Conservation (phyloP, 2,329 filamentous ascomycete genomes). For the Lecanoromycetidae sp. region DNA sequence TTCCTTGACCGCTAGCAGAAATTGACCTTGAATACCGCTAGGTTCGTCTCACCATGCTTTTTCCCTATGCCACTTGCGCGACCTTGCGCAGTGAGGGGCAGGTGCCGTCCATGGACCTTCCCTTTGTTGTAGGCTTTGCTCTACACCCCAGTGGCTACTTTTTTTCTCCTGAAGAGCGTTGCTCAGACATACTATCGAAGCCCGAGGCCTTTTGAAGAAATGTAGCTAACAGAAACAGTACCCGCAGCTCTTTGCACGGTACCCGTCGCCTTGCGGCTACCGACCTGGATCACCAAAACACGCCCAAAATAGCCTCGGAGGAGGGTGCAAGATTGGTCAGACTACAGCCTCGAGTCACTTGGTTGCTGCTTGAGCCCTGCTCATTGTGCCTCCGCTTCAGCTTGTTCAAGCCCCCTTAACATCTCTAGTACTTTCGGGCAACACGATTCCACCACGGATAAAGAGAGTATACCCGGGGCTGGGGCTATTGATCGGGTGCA, state of each 20-base stretch:
- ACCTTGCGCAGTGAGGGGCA: slow-evolving; percentile 3
- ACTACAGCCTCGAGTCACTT: slow-evolving; percentile 15
- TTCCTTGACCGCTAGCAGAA: neutral
- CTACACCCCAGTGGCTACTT: neutral
- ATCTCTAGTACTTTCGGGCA: neutral
- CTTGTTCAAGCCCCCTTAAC: slow-evolving; percentile 27
- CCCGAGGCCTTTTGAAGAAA: neutral
- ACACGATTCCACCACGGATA: slow-evolving; percentile 5
- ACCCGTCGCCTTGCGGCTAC: slow-evolving; percentile 4
- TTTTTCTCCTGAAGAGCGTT: neutral
- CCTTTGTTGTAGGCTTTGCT: slow-evolving; percentile 4
- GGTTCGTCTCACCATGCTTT: neutral
- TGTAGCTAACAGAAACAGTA: neutral
- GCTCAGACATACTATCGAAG: neutral
- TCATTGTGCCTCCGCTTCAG: slow-evolving; percentile 24
- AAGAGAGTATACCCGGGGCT: slow-evolving; percentile 8
- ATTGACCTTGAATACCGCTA: neutral
- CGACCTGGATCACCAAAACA: slow-evolving; percentile 14
- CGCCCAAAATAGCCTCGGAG: slow-evolving; percentile 3
- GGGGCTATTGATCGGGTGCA: slow-evolving; percentile 5
- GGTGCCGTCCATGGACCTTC: slow-evolving; percentile 7
- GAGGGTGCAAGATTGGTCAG: slow-evolving; percentile 19
- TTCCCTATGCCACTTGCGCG: neutral
- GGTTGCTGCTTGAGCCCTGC: slow-evolving; percentile 23
- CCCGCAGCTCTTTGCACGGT: neutral